Conservation (phyloP, 257 asterid species). For the Asclepias syriaca region DNA sequence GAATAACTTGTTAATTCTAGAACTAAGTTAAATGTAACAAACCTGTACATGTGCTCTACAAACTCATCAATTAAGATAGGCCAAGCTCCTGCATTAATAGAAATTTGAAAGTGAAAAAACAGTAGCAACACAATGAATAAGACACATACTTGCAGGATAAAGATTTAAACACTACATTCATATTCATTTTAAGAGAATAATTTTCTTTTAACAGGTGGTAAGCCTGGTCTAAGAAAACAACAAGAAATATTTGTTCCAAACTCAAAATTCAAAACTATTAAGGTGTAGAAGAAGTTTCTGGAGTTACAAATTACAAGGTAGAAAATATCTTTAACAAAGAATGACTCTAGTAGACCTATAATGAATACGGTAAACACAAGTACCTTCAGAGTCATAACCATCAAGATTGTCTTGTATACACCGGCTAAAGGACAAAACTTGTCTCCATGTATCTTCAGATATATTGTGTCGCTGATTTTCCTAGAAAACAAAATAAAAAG, state of each 20-base stretch:
- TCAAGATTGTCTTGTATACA: conserved; percentile 92
- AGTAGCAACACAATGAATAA: conserved; percentile 13
- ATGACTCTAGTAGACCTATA: neutral
- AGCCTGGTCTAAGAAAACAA: neutral
- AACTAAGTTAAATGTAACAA: conserved; percentile 13
- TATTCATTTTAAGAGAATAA: neutral
- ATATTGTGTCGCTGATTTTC: conserved; percentile 83
- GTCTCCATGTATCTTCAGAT: conserved; percentile 96
- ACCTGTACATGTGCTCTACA: conserved; percentile 97
- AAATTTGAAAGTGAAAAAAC: conserved; percentile 9
- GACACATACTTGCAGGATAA: neutral
- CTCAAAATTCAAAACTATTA: neutral
- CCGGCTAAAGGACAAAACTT: conserved; percentile 84
- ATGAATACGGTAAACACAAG: conserved; percentile 12
- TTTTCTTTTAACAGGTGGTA: neutral
- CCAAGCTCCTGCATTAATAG: conserved; percentile 77
- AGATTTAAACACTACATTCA: neutral
- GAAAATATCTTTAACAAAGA: neutral
- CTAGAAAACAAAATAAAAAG: conserved; percentile 24
- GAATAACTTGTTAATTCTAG: neutral
- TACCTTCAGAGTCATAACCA: conserved; percentile 98
- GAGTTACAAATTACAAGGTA: neutral
- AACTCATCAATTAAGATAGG: conserved; percentile 92
- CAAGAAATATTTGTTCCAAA: neutral
- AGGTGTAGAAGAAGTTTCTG: neutral